Evolutionary conservation across 768 basidiomycete genomes (phyloP), one percentile per base, ranked within the genome.

Genomic region (Tremella fuciformis): DNA sequence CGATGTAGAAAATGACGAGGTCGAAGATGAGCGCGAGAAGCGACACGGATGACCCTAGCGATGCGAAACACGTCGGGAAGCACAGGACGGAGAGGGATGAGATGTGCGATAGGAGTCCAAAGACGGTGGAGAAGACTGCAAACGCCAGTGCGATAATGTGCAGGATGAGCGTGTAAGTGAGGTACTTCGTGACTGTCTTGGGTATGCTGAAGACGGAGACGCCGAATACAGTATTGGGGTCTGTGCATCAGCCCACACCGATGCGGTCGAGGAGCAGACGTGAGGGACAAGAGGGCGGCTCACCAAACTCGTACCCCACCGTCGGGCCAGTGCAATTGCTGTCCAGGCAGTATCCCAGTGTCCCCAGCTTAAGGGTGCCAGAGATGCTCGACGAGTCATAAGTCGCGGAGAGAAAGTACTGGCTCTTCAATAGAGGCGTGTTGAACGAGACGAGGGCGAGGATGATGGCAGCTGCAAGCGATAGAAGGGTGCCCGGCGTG

Each of bases 11-110:
- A 57, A 96, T 79, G 65, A 84, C 88, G 58, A 97, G 78, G 76
- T 99, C 96, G 77, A 97, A 92, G 29, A 94, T 84, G 77, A 97
- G 93, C 3, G 93, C 92, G 44, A 89, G 70, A 59, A 98, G 81
- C 51, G 90, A 83, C 58, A 94, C 78, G 0, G 82, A 78, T 0
- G 91, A 89, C 13, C 87, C 90, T 61, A 92, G 84, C 6, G 89
- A 67, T 15, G 78, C 73, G 57, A 76, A 64, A 50, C 75, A 77
- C 22, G 74, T 71, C 21, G 77, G 71, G 53, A 78, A 67, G 41
- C 73, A 70, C 15, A 75, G 69, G 4, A 70, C 86, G 2, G 89
- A 87, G 59, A 94, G 79, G 66, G 83, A 87, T 13, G 87, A 85
- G 58, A 94, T 81, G 71, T 94, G 91, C 0, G 91, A 89, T 37